Evolutionary conservation across 768 basidiomycete genomes (phyloP), one percentile per base, ranked within the genome.

Genomic region (Serendipita indica): DNA sequence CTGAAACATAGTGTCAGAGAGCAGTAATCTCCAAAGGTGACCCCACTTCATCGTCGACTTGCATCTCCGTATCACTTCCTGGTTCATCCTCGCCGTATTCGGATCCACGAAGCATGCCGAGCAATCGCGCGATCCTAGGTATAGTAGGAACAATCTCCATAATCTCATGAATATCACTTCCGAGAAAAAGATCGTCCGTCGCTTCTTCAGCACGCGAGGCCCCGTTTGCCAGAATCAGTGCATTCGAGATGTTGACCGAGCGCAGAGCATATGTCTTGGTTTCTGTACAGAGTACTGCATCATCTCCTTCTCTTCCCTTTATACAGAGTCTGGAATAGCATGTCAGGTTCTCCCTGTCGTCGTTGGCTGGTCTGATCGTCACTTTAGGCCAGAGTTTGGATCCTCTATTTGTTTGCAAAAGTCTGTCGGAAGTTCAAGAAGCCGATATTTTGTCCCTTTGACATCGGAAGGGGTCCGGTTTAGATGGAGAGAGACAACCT

Each of bases 231-330:
- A 97, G 78, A 12, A 92, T 73, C 33, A 93, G 71, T 0, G 90
- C 84, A 69, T 98, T 98, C 16, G 92, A 96, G 46, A 96, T 73
- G 6, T 77, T 76, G n/a, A 98, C 83, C 0, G 91, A 86, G 58
- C 93, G 83, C 27, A 98, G 72, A 1, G 78, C 66, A 67, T 85
- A 99, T 0, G 94, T 98, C 67, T 79, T 81, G 60, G 83, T 76
- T 0, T 74, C 64, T 0, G 92, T 94, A 68, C 94, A 97, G 6
- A 94, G 72, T 0, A 96, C 91, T 0, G 93, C 94, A 64, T 93
- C 86, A 64, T 97, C 92, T 28, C 77, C 76, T 1, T 79, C 69
- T 41, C 81, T 73, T 4, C 93, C 94, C 68, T 91, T 93, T 71
- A 98, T 84, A 27, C 77, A 75, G 57, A 91, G 68, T 39, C 86